phyloP scores from a whole-genome alignment of 306 rosid species.

The Vicia faba region DNA sequence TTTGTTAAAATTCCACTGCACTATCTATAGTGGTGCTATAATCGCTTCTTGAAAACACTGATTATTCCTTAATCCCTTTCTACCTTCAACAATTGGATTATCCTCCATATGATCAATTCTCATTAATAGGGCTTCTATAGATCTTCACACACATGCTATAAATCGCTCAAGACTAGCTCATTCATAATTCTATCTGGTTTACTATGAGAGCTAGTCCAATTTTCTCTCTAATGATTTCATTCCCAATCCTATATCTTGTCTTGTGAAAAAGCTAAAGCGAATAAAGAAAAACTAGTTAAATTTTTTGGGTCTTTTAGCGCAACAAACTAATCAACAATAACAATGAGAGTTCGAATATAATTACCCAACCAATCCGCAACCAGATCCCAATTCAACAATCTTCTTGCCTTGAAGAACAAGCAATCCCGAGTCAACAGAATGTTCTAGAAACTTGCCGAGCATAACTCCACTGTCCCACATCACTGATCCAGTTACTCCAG shows the following conservation, averaged over 20 bases:
- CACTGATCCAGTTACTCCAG: slow-evolving; percentile 90
- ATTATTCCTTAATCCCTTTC: not conserved
- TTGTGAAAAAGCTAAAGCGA: slow-evolving; percentile 2
- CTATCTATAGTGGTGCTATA: not conserved
- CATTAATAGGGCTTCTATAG: not conserved
- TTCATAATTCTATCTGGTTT: not conserved
- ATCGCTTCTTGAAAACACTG: not conserved
- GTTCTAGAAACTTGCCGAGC: slow-evolving; percentile 80
- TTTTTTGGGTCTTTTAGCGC: not conserved
- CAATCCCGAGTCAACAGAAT: slow-evolving; percentile 66
- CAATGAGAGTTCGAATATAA: slow-evolving; percentile 21
- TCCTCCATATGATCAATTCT: not conserved
- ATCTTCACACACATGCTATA: not conserved
- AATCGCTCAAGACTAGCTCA: not conserved
- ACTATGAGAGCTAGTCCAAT: not conserved
- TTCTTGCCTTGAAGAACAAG: slow-evolving; percentile 70
- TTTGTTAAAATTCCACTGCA: not conserved
- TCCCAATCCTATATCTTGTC: slow-evolving; percentile 1
- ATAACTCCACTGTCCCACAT: slow-evolving; percentile 91
- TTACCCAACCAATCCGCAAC: slow-evolving; percentile 88
- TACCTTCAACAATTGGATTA: not conserved
- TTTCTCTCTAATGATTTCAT: not conserved
- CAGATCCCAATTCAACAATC: slow-evolving; percentile 76
- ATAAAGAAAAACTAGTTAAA: slow-evolving; percentile 5
- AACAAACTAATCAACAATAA: slow-evolving; percentile 30